phyloP scores from a whole-genome alignment of 2,329 filamentous ascomycete genomes.

The Gaeumannomyces tritici region DNA sequence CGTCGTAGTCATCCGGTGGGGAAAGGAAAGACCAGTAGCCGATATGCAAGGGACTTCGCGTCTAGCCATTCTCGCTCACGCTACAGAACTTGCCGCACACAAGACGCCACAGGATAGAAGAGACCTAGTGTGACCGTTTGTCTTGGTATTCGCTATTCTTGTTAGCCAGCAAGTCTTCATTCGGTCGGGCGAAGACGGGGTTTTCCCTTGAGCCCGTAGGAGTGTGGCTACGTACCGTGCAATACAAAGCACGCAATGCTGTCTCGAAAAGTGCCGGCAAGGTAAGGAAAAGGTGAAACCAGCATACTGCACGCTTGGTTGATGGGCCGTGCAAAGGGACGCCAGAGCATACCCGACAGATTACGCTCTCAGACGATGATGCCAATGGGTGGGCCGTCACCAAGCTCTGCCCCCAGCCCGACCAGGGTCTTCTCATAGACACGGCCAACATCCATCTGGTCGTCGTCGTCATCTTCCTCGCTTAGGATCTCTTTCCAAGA shows the following conservation, averaged over 20 bases:
- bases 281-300: too few species aligned
- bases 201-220: background rate
- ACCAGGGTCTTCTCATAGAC: constrained; percentile 76
- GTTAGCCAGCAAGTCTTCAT: background rate
- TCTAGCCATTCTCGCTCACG: too few species aligned
- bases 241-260: background rate
- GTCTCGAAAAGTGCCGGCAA: background rate
- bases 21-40: too few species aligned
- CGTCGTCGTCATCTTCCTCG: constrained; percentile 26
- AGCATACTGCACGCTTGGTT: background rate
- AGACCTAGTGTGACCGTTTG: too few species aligned
- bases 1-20: too few species aligned
- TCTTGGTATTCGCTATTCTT: too few species aligned
- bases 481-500: background rate
- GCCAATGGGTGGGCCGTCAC: constrained; percentile 19
- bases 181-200: background rate
- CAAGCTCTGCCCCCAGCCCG: constrained; percentile 60
- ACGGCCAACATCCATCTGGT: constrained; percentile 60
- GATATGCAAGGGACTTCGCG: too few species aligned
- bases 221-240: background rate
- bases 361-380: background rate
- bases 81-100: too few species aligned
- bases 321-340: background rate
- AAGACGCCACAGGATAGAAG: too few species aligned
- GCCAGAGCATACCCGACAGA: background rate